Conservation (phyloP, 164 flowering plant genomes). For the Tetracentron sinense region DNA sequence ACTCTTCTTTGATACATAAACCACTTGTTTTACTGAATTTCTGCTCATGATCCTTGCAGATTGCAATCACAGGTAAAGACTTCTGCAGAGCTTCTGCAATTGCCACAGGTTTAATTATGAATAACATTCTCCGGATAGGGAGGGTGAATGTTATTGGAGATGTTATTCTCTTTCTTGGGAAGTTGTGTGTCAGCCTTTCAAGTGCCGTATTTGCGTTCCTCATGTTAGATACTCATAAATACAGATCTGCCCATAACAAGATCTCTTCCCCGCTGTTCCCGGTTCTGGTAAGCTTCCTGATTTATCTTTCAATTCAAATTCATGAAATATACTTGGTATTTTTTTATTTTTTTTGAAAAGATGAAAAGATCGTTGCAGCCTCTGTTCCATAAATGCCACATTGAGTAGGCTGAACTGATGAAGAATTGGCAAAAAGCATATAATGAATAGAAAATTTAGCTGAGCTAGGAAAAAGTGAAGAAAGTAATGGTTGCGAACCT, state of each 20-base stretch:
- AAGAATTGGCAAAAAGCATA: no score
- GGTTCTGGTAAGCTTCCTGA: conserved; percentile 75
- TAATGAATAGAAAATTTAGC: no score
- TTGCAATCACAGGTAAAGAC: conserved; percentile 92
- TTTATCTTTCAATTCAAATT: not conserved
- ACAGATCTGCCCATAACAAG: conserved; percentile 79
- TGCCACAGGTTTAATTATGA: conserved; percentile 84
- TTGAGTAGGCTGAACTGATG: no score
- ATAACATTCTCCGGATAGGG: conserved; percentile 84
- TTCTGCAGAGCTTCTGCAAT: conserved; percentile 80
- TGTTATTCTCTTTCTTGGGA: conserved; percentile 88
- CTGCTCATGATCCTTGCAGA: conserved; percentile 39
- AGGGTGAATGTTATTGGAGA: conserved; percentile 94
- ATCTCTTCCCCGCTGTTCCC: conserved; percentile 90
- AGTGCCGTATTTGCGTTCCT: conserved; percentile 88
- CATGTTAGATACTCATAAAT: conserved; percentile 84
- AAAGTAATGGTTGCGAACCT: no score
- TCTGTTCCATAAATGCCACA: no score
- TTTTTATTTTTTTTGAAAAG: not conserved
- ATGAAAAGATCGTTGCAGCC: no score
- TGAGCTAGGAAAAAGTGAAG: no score
- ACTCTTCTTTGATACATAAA: not conserved
- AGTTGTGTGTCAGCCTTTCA: conserved; percentile 82
- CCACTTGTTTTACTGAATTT: no score
- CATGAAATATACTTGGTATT: not conserved